Percentiles rank a stretch among this genome's conserved stretches.
These are phyloP conservation scores for Auricularia sp. DNA, from an alignment of 768 basidiomycete species.

Conservation along the genomic window DNA sequence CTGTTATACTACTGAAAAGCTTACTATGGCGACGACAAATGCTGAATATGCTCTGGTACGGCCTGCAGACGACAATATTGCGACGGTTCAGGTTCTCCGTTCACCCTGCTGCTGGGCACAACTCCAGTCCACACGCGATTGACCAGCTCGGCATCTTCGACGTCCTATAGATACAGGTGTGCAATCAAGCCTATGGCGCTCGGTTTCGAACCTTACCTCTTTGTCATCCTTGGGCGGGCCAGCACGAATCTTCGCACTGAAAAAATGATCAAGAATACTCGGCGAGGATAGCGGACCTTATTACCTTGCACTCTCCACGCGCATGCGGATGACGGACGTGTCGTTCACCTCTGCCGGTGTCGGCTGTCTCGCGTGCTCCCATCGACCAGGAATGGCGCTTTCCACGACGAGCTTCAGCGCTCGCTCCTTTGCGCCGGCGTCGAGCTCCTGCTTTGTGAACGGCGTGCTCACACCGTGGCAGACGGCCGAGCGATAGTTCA, in stretches of 20 bases:
- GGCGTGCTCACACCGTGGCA: conserved; percentile 14
- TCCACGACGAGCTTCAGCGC: conserved; percentile 2
- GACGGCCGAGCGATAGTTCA: conserved; percentile 14
- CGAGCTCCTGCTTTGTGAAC: conserved; percentile 2
- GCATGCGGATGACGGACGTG: conserved; percentile 6
- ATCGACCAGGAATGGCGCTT: conserved; percentile 5
- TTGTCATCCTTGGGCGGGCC: background rate
- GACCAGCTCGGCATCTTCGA: background rate
- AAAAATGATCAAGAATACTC: background rate
- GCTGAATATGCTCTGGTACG: background rate
- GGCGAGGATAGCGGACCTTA: background rate
- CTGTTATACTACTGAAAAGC: no score
- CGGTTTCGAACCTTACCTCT: background rate
- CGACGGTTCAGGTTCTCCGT: background rate
- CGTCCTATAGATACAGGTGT: background rate
- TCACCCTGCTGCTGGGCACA: background rate
- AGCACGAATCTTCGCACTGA: conserved; percentile 4
- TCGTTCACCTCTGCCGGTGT: conserved; percentile 1
- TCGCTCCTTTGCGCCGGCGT: background rate
- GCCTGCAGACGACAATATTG: background rate
- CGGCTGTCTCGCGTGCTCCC: conserved; percentile 5
- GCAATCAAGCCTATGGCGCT: no score
- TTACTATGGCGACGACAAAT: background rate
- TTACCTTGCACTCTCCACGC: conserved; percentile 7
- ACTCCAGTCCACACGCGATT: conserved; percentile 4